Percentiles rank a stretch among this genome's conserved stretches.
Evolutionary conservation across 176 grass and related monocot species (phyloP).

Genomic region (Cenchrus fungigraminus): DNA sequence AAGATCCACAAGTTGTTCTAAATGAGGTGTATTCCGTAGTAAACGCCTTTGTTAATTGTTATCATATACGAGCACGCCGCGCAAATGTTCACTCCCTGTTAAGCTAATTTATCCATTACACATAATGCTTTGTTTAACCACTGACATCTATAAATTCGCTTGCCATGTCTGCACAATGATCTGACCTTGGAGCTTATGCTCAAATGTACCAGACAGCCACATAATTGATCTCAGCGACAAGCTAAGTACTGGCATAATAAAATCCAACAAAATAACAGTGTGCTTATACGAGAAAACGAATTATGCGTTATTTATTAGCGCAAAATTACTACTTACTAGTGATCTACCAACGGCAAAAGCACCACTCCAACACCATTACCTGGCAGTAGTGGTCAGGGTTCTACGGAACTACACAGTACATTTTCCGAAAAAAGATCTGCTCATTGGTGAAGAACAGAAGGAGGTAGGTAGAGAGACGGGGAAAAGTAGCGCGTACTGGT

Average conservation of each 20-base stretch:
- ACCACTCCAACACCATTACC: background rate
- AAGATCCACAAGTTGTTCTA: background rate
- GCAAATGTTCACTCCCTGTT: background rate
- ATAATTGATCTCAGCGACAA: no score
- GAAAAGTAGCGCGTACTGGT: conserved; percentile 62
- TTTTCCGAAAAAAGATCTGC: background rate
- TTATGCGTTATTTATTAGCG: background rate
- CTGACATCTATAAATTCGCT: background rate
- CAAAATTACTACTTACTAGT: background rate
- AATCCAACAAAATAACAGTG: no score
- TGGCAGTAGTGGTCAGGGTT: background rate
- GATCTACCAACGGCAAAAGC: background rate
- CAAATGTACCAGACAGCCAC: background rate
- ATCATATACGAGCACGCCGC: background rate
- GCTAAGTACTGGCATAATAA: no score
- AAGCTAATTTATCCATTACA: background rate
- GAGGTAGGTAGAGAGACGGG: background rate
- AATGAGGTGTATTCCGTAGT: background rate
- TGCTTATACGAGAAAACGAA: background rate
- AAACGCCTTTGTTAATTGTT: background rate
- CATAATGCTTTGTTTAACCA: background rate
- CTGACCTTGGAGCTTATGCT: background rate
- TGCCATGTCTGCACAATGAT: background rate
- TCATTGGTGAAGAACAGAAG: background rate
- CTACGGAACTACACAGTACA: background rate